A percentile compares a stretch with the other conserved stretches of the same genome.
Conservation (phyloP, 192 early-diverging fungal genomes). For the Mortierella antarctica region DNA sequence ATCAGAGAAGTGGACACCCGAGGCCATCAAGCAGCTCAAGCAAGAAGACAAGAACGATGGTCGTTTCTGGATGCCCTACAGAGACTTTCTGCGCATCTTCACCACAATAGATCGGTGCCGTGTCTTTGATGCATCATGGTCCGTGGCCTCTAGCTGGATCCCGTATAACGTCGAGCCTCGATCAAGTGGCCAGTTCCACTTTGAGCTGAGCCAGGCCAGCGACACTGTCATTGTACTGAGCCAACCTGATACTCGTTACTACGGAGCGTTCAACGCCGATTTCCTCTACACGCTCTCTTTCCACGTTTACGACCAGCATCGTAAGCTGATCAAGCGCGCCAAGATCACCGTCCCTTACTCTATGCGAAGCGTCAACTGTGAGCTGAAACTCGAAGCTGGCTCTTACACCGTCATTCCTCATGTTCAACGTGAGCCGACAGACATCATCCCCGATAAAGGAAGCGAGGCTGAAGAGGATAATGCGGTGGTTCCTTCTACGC, state of each 20-base stretch:
- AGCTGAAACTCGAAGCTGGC: slow-evolving; percentile 38
- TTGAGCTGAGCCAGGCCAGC: slow-evolving; percentile 16
- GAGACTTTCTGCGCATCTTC: slow-evolving; percentile 45
- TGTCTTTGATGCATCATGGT: slow-evolving; percentile 49
- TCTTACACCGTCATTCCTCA: slow-evolving; percentile 46
- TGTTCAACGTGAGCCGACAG: slow-evolving; percentile 39
- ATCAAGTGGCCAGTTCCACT: slow-evolving; percentile 42
- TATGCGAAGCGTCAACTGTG: slow-evolving; percentile 45
- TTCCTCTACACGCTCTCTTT: slow-evolving; percentile 41
- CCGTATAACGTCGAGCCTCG: slow-evolving; percentile 51
- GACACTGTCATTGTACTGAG: slow-evolving; percentile 39
- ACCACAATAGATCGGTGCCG: slow-evolving; percentile 40
- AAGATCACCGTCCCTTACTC: slow-evolving; percentile 44
- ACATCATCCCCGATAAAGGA: slow-evolving; percentile 1
- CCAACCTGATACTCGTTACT: slow-evolving; percentile 52
- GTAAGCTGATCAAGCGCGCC: slow-evolving; percentile 34
- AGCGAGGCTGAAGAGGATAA: slow-evolving; percentile 15
- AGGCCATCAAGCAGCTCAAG: slow-evolving; percentile 38
- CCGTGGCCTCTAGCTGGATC: slow-evolving; percentile 52
- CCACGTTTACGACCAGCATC: slow-evolving; percentile 33
- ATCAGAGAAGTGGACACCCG: slow-evolving; percentile 51
- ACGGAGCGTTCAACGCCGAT: slow-evolving; percentile 35
- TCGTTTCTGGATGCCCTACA: slow-evolving; percentile 55
- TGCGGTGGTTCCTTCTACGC: slow-evolving; percentile 27
- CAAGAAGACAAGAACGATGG: slow-evolving; percentile 47